A percentile compares a stretch with the other conserved stretches of the same genome.
phyloP scores from a whole-genome alignment of 129 eudicot genomes.

The Helianthus tuberosus region DNA sequence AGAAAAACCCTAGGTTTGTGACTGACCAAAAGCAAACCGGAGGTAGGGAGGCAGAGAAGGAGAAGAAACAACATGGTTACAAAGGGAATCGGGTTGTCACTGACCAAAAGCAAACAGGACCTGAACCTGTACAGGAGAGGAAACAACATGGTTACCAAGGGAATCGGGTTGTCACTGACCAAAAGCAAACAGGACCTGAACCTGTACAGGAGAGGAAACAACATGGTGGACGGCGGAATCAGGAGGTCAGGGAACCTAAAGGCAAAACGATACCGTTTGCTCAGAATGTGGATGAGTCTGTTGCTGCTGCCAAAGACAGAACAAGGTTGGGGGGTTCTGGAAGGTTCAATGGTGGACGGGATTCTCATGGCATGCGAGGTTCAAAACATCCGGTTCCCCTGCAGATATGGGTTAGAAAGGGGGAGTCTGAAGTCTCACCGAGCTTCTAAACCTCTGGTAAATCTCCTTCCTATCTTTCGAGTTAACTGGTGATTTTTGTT shows the following conservation, averaged over 20 bases:
- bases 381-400: neutral
- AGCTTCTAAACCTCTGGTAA: slow-evolving; percentile 16
- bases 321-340: too few species aligned
- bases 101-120: neutral
- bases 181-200: too few species aligned
- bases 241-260: neutral
- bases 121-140: neutral
- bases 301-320: slow-evolving; percentile 9
- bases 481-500: neutral
- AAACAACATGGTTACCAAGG: neutral
- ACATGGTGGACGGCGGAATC: neutral
- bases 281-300: neutral
- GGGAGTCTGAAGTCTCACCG: slow-evolving; percentile 12
- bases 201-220: neutral
- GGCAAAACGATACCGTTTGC: neutral
- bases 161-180: neutral
- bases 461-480: neutral
- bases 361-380: neutral
- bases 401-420: slow-evolving; percentile 27
- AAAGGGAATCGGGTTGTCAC: neutral
- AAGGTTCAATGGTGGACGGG: neutral
- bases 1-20: slow-evolving; percentile 14
- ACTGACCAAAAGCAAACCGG: neutral
- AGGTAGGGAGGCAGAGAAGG: neutral
- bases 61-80: neutral